Conservation (phyloP, 2,329 filamentous ascomycete species). For the Nectriaceae sp. region DNA sequence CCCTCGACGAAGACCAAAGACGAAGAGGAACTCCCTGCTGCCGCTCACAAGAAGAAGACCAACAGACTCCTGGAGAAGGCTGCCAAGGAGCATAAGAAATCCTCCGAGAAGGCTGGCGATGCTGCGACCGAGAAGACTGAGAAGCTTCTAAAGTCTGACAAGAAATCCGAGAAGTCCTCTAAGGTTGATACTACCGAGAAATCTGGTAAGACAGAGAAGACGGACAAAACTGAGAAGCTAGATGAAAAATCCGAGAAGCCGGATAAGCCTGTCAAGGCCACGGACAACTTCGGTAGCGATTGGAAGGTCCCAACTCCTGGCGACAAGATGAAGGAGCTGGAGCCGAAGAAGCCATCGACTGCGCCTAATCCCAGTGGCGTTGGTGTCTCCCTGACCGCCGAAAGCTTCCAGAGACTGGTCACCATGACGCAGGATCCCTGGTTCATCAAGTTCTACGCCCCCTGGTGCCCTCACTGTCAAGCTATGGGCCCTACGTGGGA, state of each 20-base stretch:
- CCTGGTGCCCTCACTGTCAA: slow-evolving; percentile 96
- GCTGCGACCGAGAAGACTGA: slow-evolving; percentile 6
- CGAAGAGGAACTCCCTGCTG: slow-evolving; percentile 11
- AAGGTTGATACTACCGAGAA: slow-evolving; percentile 33
- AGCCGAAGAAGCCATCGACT: slow-evolving; percentile 50
- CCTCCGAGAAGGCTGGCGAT: not conserved
- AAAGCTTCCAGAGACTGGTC: slow-evolving; percentile 83
- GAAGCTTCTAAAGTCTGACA: not conserved
- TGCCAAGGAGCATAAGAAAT: slow-evolving; percentile 17
- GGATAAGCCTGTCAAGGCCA: not conserved
- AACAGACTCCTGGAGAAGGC: slow-evolving; percentile 19
- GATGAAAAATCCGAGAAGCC: slow-evolving; percentile 13
- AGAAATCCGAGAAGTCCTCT: slow-evolving; percentile 6
- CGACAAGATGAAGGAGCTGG: slow-evolving; percentile 32
- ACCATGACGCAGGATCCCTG: slow-evolving; percentile 88
- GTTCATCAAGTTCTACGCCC: slow-evolving; percentile 99
- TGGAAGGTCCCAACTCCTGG: slow-evolving; percentile 34
- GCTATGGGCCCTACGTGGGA: slow-evolving; percentile 89
- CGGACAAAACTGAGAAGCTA: slow-evolving; percentile 25
- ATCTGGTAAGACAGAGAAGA: slow-evolving; percentile 23
- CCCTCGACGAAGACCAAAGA: slow-evolving; percentile 23
- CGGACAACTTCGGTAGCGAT: slow-evolving; percentile 21
- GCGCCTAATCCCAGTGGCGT: slow-evolving; percentile 75
- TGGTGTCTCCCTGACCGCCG: slow-evolving; percentile 75
- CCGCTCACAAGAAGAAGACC: slow-evolving; percentile 18